These are phyloP conservation scores for Typha latifolia DNA, from an alignment of 176 grass and related monocot genomes.

Conservation along the genomic window DNA sequence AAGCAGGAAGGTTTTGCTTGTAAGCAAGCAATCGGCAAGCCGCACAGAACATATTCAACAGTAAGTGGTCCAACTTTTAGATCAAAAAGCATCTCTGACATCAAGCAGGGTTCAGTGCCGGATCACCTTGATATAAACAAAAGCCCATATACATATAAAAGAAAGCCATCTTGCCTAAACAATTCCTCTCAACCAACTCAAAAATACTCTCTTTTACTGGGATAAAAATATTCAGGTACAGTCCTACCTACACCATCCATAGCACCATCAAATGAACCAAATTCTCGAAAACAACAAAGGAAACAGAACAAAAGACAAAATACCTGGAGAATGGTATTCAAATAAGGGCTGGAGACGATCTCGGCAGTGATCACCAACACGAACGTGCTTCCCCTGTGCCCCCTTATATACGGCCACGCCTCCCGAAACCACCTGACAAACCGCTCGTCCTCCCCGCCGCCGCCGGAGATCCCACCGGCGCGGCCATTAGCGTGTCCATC, in stretches of 20 bases:
- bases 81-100: background rate
- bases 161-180: background rate
- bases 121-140: no score
- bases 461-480: background rate
- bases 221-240: no score
- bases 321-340: constrained; percentile 78
- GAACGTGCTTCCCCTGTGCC: constrained; percentile 72
- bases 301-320: background rate
- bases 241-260: background rate
- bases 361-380: constrained; percentile 80
- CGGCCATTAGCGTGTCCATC: background rate
- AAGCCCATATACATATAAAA: no score
- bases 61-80: background rate
- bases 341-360: constrained; percentile 48
- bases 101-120: no score
- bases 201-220: background rate
- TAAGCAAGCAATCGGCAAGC: no score
- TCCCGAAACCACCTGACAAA: constrained; percentile 73
- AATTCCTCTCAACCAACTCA: background rate
- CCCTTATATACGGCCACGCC: constrained; percentile 84
- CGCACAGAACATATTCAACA: background rate
- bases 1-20: no score
- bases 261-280: background rate
- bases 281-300: background rate
- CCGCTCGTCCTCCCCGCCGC: constrained; percentile 24